Evolutionary conservation across 73 alveolate species (phyloP), one percentile per base, ranked within the genome.

Genomic region (Breviolum minutum): DNA sequence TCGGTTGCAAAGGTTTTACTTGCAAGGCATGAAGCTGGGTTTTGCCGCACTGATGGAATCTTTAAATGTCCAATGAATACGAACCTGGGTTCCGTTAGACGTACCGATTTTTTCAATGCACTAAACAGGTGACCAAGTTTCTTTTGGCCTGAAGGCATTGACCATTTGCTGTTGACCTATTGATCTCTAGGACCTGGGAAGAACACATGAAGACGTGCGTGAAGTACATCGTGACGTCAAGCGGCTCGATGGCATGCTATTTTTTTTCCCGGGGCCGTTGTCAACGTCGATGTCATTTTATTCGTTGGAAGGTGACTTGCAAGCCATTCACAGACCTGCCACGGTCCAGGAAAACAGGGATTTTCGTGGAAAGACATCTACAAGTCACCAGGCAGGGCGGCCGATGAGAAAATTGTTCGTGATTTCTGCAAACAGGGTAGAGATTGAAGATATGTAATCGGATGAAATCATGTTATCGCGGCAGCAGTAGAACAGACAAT

Each of bases 131-230:
- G 54, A 40, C 54, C 54, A 40, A 40, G 54, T 0, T 40, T 40
- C 77, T 68, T 17, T 14, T 2, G 4, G 77, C 24, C 77, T 68
- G 1, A 22, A 22, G 77, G n/a, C 3, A 68, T 22, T 22, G 77
- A 68, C 77, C 77, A 4, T 17, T 68, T 22, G 77, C 77, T 68
- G 77, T 22, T 68, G 77, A 22, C 6, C 24, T 14, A 14, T 68
- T 12, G 19, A 40, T 19, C 13, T 40, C 5, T 10, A 88, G 95
- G 85, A 88, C 95, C 85, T 88, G 95, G 95, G 95, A 88, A 0
- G 85, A 88, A 48, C 81, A 64, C 95, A 88, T 88, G 86, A n/a
- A 83, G n/a, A 88, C 29, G 54, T 88, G 95, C 95, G 95, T 88
- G 70, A 88, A 88, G 85, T 88, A 64, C 84, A 88, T 88, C 70